Percentiles rank a stretch among this genome's conserved stretches.
Evolutionary conservation across 306 rosid species (phyloP).

Genomic region (Sicyos baderoa): DNA sequence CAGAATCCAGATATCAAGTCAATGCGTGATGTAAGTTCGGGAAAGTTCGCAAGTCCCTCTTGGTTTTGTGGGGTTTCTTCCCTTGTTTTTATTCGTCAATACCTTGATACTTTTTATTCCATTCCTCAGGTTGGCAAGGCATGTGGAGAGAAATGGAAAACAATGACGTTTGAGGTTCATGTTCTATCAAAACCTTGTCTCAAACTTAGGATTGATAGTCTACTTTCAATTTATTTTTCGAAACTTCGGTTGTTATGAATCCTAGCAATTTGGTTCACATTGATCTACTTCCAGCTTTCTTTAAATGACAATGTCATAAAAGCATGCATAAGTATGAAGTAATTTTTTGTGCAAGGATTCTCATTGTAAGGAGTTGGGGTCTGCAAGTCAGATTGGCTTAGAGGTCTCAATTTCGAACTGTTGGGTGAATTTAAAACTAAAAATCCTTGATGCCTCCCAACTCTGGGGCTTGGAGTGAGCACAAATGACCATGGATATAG

Average conservation of each 20-base stretch:
- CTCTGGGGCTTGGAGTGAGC: too few relatives aligned
- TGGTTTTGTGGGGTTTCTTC: conserved; percentile 8
- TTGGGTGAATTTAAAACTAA: too few relatives aligned
- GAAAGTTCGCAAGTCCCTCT: not conserved
- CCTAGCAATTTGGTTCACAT: not conserved
- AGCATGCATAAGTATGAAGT: too few relatives aligned
- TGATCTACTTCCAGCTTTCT: too few relatives aligned
- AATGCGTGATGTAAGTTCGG: conserved; percentile 68
- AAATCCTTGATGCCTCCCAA: too few relatives aligned
- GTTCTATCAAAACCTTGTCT: conserved; percentile 17
- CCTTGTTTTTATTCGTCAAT: not conserved
- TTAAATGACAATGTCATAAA: too few relatives aligned
- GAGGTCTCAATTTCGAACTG: too few relatives aligned
- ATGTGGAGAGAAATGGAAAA: conserved; percentile 95
- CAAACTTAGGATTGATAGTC: not conserved
- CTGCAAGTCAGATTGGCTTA: too few relatives aligned
- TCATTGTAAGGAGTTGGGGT: too few relatives aligned
- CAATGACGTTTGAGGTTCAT: conserved; percentile 79
- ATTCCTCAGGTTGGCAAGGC: conserved; percentile 84
- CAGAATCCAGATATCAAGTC: conserved; percentile 79
- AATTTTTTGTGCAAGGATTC: too few relatives aligned
- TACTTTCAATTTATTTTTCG: not conserved
- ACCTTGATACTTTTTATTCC: conserved; percentile 24
- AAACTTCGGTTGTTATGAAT: not conserved
- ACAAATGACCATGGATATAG: too few relatives aligned